Conservation (phyloP, 257 asterid species). For the Solanum arcanum region DNA sequence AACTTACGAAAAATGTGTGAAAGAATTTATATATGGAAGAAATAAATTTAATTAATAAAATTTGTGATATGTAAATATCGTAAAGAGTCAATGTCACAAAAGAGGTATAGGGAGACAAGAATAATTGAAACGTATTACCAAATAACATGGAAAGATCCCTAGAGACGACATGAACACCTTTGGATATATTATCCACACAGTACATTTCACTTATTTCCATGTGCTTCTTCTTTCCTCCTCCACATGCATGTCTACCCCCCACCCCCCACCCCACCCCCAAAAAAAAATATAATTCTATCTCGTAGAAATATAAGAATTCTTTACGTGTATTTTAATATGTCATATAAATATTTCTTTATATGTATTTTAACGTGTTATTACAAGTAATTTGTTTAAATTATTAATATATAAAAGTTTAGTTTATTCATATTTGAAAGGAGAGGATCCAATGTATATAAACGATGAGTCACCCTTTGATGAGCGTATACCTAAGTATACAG, state of each 20-base stretch:
- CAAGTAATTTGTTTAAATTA: background rate
- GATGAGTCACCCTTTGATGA: background rate
- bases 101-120: conserved; percentile 13
- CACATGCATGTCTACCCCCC: conserved; percentile 48
- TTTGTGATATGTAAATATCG: background rate
- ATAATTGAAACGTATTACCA: conserved; percentile 38
- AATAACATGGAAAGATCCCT: conserved; percentile 95
- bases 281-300: background rate
- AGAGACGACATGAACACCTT: conserved; percentile 25
- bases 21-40: background rate
- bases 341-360: fast-evolving
- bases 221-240: conserved; percentile 47
- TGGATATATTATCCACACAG: conserved; percentile 30
- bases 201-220: conserved; percentile 46
- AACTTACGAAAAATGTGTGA: background rate
- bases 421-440: too few species aligned
- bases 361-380: background rate
- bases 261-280: too few species aligned
- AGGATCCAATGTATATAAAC: too few species aligned
- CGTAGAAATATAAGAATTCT: background rate
- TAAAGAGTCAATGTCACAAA: background rate
- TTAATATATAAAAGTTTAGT: background rate
- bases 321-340: background rate
- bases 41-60: background rate
- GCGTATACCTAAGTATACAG: background rate